Evolutionary conservation across 345 rosid genomes (phyloP).

Genomic region (Eucalyptus guilfoylei): DNA sequence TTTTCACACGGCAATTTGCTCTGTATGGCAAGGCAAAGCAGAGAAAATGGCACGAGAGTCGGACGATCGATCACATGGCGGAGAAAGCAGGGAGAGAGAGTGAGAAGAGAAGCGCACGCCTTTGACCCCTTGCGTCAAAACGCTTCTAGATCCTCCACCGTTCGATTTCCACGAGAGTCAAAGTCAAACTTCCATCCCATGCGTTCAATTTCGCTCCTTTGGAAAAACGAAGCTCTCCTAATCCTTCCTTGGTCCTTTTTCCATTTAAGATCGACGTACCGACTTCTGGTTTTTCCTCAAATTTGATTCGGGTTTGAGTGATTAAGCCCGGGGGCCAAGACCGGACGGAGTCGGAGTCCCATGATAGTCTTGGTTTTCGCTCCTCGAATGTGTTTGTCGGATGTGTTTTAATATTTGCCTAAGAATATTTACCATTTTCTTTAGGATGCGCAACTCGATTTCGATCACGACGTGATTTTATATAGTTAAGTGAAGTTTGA

Average conservation of each 20-base stretch:
- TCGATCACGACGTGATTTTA: background rate
- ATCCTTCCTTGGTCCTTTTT: background rate
- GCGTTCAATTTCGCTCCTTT: background rate
- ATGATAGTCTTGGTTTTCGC: background rate
- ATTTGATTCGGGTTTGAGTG: background rate
- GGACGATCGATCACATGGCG: background rate
- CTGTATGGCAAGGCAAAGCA: background rate
- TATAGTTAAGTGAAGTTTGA: background rate
- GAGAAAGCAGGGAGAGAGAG: background rate
- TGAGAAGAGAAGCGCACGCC: background rate
- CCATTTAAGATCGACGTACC: background rate
- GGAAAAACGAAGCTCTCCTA: background rate
- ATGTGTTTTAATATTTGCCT: background rate
- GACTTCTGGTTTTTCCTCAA: background rate
- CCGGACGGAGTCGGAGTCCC: rapidly evolving
- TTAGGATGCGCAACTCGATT: background rate
- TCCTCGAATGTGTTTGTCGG: background rate
- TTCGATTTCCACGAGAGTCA: background rate
- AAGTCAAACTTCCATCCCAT: background rate
- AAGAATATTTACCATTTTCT: background rate
- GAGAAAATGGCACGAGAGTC: background rate
- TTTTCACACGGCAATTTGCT: background rate
- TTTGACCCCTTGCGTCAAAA: background rate
- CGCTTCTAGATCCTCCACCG: background rate
- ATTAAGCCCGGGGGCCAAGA: background rate